Evolutionary conservation across 345 rosid genomes (phyloP).

Genomic region (Eucalyptus sp.): DNA sequence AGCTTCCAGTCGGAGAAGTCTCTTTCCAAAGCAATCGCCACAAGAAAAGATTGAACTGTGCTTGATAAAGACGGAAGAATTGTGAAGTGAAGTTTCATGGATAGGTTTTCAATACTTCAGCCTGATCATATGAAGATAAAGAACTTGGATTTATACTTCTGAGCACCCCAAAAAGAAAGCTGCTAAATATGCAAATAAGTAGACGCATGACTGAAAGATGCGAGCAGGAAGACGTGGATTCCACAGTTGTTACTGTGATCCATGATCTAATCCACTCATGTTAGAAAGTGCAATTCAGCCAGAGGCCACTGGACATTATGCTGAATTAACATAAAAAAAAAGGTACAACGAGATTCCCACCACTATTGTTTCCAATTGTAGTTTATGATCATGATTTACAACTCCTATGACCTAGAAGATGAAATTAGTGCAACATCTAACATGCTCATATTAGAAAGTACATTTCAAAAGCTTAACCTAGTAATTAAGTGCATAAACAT

Average conservation of each 20-base stretch:
- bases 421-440: background rate
- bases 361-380: background rate
- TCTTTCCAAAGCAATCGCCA: slow-evolving; percentile 9
- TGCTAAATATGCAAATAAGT: background rate
- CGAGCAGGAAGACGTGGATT: background rate
- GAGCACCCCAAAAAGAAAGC: background rate
- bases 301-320: background rate
- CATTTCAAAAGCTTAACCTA: too few species aligned
- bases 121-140: background rate
- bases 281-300: background rate
- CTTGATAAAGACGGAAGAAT: slow-evolving; percentile 5
- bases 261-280: background rate
- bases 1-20: slow-evolving; percentile 10
- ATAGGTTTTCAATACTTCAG: background rate
- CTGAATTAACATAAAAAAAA: too few species aligned
- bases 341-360: background rate
- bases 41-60: slow-evolving; percentile 4
- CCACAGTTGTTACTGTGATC: background rate
- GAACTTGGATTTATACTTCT: background rate
- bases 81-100: slow-evolving; percentile 11
- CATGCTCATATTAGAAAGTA: too few species aligned
- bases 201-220: background rate
- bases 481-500: too few species aligned
- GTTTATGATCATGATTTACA: too few species aligned
- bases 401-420: background rate